phyloP scores from a whole-genome alignment of 345 rosid genomes.

The Ceriops tagal region DNA sequence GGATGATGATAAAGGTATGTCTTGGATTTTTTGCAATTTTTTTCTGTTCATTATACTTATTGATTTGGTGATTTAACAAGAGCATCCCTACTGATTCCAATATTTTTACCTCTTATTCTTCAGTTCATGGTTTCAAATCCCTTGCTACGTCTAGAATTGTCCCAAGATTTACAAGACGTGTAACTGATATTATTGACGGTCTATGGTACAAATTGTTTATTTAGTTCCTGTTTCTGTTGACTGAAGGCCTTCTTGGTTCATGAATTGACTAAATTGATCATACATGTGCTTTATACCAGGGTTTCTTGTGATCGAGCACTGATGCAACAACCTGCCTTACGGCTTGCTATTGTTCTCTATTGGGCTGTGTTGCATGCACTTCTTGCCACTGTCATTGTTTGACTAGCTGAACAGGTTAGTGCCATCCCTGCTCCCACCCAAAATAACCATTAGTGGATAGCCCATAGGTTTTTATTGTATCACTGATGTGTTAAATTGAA shows the following conservation, averaged over 20 bases:
- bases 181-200: constrained; percentile 80
- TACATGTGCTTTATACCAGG: constrained; percentile 37
- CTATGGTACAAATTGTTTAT: constrained; percentile 52
- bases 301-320: constrained; percentile 94
- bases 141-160: constrained; percentile 77
- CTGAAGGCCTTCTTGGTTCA: background rate
- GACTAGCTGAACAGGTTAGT: constrained; percentile 43
- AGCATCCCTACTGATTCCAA: background rate
- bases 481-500: background rate
- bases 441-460: background rate
- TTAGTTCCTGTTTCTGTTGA: background rate
- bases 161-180: constrained; percentile 79
- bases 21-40: background rate
- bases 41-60: background rate
- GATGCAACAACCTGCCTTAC: constrained; percentile 84
- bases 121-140: constrained; percentile 95
- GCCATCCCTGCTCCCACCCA: background rate
- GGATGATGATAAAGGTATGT: constrained; percentile 87
- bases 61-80: background rate
- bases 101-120: background rate
- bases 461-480: background rate
- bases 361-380: constrained; percentile 86
- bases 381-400: constrained; percentile 63
- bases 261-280: background rate
- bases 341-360: constrained; percentile 77